A percentile compares a stretch with the other conserved stretches of the same genome.
These are phyloP conservation scores for Wickerhamiella occidentalis DNA, from an alignment of 805 yeast species.

Conservation along the genomic window DNA sequence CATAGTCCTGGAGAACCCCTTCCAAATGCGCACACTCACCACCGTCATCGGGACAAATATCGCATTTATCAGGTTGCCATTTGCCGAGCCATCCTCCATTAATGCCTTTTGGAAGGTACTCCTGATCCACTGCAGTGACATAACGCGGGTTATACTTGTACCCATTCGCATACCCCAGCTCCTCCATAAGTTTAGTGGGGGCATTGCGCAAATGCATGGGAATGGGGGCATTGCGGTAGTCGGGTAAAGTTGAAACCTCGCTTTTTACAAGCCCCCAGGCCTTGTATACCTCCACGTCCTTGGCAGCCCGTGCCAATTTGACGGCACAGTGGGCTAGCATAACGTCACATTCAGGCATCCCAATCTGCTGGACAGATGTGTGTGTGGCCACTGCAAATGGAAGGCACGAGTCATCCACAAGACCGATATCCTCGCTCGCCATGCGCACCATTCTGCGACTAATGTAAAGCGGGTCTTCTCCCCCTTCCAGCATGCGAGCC, in stretches of 20 bases:
- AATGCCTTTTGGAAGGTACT: conserved; percentile 47
- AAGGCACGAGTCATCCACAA: conserved; percentile 66
- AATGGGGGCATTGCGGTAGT: conserved; percentile 47
- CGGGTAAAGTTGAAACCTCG: conserved; percentile 45
- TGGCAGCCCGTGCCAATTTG: conserved; percentile 74
- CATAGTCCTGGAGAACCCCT: neutral
- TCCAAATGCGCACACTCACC: neutral
- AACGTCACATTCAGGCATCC: conserved; percentile 88
- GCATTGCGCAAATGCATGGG: conserved; percentile 77
- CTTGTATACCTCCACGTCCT: conserved; percentile 75
- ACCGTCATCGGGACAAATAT: neutral
- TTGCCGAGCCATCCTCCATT: conserved; percentile 9
- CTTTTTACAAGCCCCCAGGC: conserved; percentile 61
- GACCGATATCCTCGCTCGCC: conserved; percentile 90
- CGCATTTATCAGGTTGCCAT: conserved; percentile 6
- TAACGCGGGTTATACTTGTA: conserved; percentile 85
- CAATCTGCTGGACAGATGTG: conserved; percentile 78
- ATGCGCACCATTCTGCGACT: conserved; percentile 87
- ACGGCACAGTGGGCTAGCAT: conserved; percentile 86
- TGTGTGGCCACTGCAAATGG: conserved; percentile 81
- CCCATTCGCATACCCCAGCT: conserved; percentile 68
- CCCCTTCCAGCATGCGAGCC: conserved; percentile 80
- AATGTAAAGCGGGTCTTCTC: conserved; percentile 84
- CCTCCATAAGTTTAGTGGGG: conserved; percentile 83
- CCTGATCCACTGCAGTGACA: conserved; percentile 64